Percentiles rank a stretch among this genome's conserved stretches.
Conservation (phyloP, 306 rosid genomes). For the Cotoneaster glaucophyllus region DNA sequence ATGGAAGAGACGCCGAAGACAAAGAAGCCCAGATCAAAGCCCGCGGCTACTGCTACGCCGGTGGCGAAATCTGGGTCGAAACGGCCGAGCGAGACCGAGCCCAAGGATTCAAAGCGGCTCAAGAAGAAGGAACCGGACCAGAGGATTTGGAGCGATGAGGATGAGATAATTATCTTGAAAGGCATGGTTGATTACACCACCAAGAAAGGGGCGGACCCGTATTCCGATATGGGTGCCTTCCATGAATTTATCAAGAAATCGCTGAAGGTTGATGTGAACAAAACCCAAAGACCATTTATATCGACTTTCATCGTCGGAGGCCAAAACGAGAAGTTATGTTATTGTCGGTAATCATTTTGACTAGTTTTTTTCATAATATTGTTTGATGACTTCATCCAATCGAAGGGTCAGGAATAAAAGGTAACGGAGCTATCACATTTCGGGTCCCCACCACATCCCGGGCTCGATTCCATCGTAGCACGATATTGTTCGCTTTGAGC, state of each 20-base stretch:
- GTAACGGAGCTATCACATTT: too few species aligned
- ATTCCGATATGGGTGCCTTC: slow-evolving; percentile 20
- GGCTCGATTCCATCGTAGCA: too few species aligned
- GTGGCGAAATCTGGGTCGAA: slow-evolving; percentile 26
- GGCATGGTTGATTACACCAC: slow-evolving; percentile 35
- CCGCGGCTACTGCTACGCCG: slow-evolving; percentile 12
- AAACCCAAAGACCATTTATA: too few species aligned
- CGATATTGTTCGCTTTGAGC: too few species aligned
- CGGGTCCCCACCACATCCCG: too few species aligned
- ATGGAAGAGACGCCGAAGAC: slow-evolving; percentile 37
- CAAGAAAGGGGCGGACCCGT: slow-evolving; percentile 31
- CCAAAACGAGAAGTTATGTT: too few species aligned
- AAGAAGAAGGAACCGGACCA: slow-evolving; percentile 33
- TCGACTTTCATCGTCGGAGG: too few species aligned
- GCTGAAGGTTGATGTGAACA: slow-evolving; percentile 30
- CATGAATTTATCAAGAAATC: slow-evolving; percentile 42
- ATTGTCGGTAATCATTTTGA: too few species aligned
- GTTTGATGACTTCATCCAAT: too few species aligned
- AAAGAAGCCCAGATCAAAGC: slow-evolving; percentile 36
- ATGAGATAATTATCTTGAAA: slow-evolving; percentile 38
- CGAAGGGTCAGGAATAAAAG: too few species aligned
- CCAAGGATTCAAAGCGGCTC: slow-evolving; percentile 20
- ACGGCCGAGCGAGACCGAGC: slow-evolving; percentile 19
- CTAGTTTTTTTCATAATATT: too few species aligned
- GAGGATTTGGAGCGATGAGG: slow-evolving; percentile 56